These are phyloP conservation scores for Cordyceps javanica DNA, from an alignment of 2,329 filamentous ascomycete genomes.

Conservation along the genomic window DNA sequence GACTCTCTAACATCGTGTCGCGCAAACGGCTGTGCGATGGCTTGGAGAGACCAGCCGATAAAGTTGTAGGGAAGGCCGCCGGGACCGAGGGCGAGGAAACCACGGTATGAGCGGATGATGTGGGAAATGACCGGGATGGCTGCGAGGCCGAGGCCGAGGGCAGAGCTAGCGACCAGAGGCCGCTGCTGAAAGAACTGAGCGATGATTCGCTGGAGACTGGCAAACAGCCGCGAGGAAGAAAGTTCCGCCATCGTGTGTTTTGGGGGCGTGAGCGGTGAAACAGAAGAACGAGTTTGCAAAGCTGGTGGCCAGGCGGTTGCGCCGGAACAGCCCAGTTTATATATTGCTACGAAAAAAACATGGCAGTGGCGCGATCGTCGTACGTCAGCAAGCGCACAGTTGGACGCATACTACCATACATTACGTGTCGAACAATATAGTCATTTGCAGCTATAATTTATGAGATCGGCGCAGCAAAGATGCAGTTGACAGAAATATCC, in stretches of 20 bases:
- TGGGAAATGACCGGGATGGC: slow-evolving; percentile 17
- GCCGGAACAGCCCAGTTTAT: neutral
- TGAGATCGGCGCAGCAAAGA: no score
- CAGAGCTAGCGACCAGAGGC: neutral
- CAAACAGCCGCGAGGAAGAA: neutral
- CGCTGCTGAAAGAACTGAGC: neutral
- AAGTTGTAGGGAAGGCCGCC: slow-evolving; percentile 38
- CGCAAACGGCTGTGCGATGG: slow-evolving; percentile 26
- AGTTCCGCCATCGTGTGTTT: neutral
- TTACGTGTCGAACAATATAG: neutral
- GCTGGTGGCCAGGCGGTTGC: neutral
- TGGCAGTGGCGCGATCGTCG: no score
- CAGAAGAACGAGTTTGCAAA: neutral
- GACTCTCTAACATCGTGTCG: slow-evolving; percentile 27
- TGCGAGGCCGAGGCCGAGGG: neutral
- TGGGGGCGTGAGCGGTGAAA: neutral
- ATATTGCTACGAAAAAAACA: neutral
- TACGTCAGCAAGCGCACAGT: neutral
- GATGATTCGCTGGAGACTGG: neutral
- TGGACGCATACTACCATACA: neutral
- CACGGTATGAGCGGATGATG: slow-evolving; percentile 28
- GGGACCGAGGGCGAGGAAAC: slow-evolving; percentile 35
- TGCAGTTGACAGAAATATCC: neutral
- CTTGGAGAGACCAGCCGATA: slow-evolving; percentile 34
- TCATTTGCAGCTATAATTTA: no score